phyloP scores from a whole-genome alignment of 2,329 filamentous ascomycete genomes.

The Cladophialophora exuberans region DNA sequence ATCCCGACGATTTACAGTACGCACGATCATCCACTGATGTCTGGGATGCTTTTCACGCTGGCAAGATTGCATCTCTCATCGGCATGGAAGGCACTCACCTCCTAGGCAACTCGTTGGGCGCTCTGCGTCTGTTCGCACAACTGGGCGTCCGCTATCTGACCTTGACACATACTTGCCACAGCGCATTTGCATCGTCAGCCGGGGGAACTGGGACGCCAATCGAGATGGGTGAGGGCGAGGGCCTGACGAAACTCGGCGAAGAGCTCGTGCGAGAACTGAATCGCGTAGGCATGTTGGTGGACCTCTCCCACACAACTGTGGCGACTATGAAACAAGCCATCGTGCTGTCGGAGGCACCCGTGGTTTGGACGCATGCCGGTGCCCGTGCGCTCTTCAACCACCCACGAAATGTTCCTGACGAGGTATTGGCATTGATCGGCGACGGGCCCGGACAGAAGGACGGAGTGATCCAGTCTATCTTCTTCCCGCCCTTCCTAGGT shows the following conservation, averaged over 20 bases:
- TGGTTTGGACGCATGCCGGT: slow-evolving; percentile 38
- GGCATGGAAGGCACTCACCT: slow-evolving; percentile 38
- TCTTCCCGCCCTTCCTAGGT: slow-evolving; percentile 36
- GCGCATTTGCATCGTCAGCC: slow-evolving; percentile 35
- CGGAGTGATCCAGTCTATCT: slow-evolving; percentile 46
- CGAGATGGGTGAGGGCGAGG: slow-evolving; percentile 21
- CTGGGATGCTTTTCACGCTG: slow-evolving; percentile 15
- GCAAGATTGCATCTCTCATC: slow-evolving; percentile 34
- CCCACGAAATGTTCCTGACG: slow-evolving; percentile 48
- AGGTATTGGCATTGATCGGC: slow-evolving; percentile 41
- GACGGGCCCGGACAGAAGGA: slow-evolving; percentile 36
- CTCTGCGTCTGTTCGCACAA: slow-evolving; percentile 32
- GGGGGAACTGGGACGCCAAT: slow-evolving; percentile 24
- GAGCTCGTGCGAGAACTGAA: slow-evolving; percentile 36
- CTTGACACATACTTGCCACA: slow-evolving; percentile 36
- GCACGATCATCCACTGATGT: slow-evolving; percentile 14
- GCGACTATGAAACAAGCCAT: slow-evolving; percentile 35
- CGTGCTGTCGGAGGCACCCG: slow-evolving; percentile 32
- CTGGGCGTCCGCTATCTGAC: slow-evolving; percentile 35
- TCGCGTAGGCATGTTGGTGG: slow-evolving; percentile 36
- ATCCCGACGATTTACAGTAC: slow-evolving; percentile 17
- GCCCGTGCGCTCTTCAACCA: slow-evolving; percentile 37
- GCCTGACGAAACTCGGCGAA: slow-evolving; percentile 31
- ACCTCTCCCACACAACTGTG: slow-evolving; percentile 35
- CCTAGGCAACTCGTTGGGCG: slow-evolving; percentile 35